phyloP scores from a whole-genome alignment of 164 flowering plant species.

The Litsea cubeba region DNA sequence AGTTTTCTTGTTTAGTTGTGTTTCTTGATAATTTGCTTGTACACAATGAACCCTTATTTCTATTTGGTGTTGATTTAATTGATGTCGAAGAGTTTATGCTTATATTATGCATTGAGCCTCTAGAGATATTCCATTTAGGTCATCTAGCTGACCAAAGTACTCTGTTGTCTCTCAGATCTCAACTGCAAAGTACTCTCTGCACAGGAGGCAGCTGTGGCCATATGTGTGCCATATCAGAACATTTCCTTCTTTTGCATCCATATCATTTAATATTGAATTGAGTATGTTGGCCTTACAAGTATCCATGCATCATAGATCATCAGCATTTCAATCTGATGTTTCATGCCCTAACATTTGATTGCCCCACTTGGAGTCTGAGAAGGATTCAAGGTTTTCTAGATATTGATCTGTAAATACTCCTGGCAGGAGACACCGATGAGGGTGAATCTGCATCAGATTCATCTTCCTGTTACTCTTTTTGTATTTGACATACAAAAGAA shows the following conservation, averaged over 20 bases:
- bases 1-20: slow-evolving; percentile 15
- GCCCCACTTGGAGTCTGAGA: not conserved
- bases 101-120: not conserved
- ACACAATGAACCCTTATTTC: too few relatives aligned
- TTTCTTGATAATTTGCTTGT: not conserved
- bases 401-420: not conserved
- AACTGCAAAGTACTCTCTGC: too few relatives aligned
- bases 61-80: not conserved
- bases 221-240: too few relatives aligned
- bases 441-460: not conserved
- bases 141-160: not conserved
- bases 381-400: not conserved
- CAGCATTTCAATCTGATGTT: too few relatives aligned
- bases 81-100: not conserved
- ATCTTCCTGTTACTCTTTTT: not conserved
- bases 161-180: too few relatives aligned
- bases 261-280: too few relatives aligned
- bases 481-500: not conserved
- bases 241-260: too few relatives aligned
- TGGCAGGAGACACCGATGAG: not conserved
- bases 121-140: not conserved
- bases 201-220: too few relatives aligned
- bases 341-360: not conserved
- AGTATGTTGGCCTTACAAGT: too few relatives aligned
- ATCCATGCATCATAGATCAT: too few relatives aligned